phyloP scores from a whole-genome alignment of 768 basidiomycete genomes.

The Russula abietina region DNA sequence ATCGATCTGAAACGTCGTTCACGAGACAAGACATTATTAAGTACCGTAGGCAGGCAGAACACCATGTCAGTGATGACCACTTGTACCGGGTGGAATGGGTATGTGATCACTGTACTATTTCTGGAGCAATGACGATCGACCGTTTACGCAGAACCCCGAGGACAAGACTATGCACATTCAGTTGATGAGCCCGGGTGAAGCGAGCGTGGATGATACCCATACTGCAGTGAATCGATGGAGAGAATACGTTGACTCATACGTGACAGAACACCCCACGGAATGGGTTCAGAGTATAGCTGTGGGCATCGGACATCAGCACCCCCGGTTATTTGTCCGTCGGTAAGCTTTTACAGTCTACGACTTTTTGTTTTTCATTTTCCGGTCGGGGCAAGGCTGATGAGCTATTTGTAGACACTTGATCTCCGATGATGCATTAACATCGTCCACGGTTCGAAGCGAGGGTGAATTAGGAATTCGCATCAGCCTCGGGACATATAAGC shows the following conservation, averaged over 20 bases:
- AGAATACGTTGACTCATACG: constrained; percentile 68
- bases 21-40: constrained; percentile 63
- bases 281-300: constrained; percentile 43
- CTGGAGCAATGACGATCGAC: constrained; percentile 7
- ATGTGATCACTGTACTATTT: constrained; percentile 28
- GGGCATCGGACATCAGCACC: constrained; percentile 34
- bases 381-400: constrained; percentile 12
- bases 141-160: constrained; percentile 44
- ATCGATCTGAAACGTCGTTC: constrained; percentile 47
- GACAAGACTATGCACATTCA: constrained; percentile 53
- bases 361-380: not conserved
- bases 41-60: constrained; percentile 76
- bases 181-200: constrained; percentile 55
- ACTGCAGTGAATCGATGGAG: constrained; percentile 55
- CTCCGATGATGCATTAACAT: constrained; percentile 31
- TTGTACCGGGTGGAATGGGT: constrained; percentile 80
- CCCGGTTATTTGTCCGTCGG: constrained; percentile 22
- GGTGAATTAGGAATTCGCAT: constrained; percentile 52
- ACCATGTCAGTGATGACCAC: constrained; percentile 70
- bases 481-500: constrained; percentile 53
- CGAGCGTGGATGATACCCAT: constrained; percentile 55
- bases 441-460: constrained; percentile 29
- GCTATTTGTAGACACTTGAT: constrained; percentile 50
- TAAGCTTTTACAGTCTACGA: not conserved
- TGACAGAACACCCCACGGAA: constrained; percentile 64